Conservation (phyloP, 1,284 basidiomycete species). For the Tremellales sp. region DNA sequence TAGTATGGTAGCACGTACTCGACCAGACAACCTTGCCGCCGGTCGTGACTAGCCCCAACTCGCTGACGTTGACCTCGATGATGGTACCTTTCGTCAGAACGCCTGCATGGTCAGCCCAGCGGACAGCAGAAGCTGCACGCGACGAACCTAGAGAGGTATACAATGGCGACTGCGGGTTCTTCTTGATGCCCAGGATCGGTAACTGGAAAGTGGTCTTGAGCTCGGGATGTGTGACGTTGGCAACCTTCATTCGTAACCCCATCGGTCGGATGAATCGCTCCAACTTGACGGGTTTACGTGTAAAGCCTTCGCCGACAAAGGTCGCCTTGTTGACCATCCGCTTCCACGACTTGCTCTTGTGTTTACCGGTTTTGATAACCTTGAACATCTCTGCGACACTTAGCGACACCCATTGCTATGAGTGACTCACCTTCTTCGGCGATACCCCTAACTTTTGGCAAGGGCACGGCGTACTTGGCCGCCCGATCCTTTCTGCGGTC, state of each 20-base stretch:
- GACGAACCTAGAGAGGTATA: slow-evolving; percentile 62
- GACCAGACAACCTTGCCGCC: slow-evolving; percentile 81
- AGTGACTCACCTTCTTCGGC: slow-evolving; percentile 66
- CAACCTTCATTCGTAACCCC: slow-evolving; percentile 96
- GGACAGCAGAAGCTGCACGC: background rate
- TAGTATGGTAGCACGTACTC: no score
- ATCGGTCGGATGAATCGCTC: slow-evolving; percentile 97
- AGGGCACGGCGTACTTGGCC: slow-evolving; percentile 92
- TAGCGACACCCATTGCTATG: background rate
- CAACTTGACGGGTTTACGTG: slow-evolving; percentile 97
- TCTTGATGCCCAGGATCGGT: slow-evolving; percentile 97
- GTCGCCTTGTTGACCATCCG: slow-evolving; percentile 99
- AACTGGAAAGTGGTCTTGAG: slow-evolving; percentile 98
- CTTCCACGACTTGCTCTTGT: slow-evolving; percentile 97
- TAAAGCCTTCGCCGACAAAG: slow-evolving; percentile 97
- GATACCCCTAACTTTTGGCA: slow-evolving; percentile 96
- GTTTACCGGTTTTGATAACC: slow-evolving; percentile 97
- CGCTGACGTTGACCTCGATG: slow-evolving; percentile 96
- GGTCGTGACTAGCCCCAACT: slow-evolving; percentile 97
- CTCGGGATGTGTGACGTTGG: slow-evolving; percentile 98
- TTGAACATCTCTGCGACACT: slow-evolving; percentile 82
- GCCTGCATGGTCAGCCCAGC: slow-evolving; percentile 50
- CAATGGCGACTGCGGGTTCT: slow-evolving; percentile 98
- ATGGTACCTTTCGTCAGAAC: slow-evolving; percentile 98
- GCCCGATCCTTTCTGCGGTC: slow-evolving; percentile 99